These are phyloP conservation scores for Ogataea pini DNA, from an alignment of 805 yeast genomes.

Conservation along the genomic window DNA sequence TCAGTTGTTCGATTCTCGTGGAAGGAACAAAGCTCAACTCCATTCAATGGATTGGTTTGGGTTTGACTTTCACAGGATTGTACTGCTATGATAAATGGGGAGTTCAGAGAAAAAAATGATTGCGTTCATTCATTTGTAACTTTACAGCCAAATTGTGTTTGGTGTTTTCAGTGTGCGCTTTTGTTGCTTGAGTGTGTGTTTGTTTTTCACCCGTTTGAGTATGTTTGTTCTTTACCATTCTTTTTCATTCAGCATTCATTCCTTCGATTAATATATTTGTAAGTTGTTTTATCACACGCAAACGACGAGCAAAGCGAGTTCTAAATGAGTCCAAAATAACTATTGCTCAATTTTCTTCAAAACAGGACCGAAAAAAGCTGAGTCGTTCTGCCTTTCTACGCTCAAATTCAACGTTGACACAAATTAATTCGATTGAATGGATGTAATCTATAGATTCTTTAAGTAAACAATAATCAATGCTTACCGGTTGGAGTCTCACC, in stretches of 20 bases:
- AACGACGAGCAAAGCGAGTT: too few species aligned
- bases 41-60: conserved; percentile 52
- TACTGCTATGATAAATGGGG: conserved; percentile 78
- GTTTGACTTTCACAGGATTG: conserved; percentile 58
- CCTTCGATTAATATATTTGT: background rate
- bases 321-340: too few species aligned
- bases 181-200: background rate
- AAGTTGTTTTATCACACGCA: too few species aligned
- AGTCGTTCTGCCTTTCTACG: too few species aligned
- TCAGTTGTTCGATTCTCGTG: conserved; percentile 62
- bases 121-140: background rate
- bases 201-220: background rate
- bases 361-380: too few species aligned
- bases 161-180: background rate
- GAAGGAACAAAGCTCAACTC: conserved; percentile 49
- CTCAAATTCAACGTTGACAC: too few species aligned
- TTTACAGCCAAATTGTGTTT: too few species aligned
- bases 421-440: background rate
- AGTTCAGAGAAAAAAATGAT: conserved; percentile 27
- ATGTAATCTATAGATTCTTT: background rate
- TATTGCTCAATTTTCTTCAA: too few species aligned
- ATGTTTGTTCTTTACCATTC: background rate
- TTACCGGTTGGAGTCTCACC: conserved; percentile 52
- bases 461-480: too few species aligned
- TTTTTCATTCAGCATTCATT: background rate